These are phyloP conservation scores for Theobroma cacao DNA, from an alignment of 345 rosid species.

Conservation along the genomic window DNA sequence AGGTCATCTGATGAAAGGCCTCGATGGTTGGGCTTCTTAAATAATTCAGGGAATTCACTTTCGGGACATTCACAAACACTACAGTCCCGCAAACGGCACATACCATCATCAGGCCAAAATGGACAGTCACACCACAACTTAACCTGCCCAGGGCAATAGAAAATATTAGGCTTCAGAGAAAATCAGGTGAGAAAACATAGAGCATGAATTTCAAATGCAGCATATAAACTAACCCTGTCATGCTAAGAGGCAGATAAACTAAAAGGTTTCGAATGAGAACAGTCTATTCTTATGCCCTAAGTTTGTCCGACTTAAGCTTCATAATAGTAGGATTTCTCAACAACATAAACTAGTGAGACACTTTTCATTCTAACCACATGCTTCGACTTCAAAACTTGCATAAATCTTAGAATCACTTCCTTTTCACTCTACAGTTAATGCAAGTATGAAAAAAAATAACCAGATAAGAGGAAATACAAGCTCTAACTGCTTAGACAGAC, in stretches of 20 bases:
- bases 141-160: slow-evolving; percentile 41
- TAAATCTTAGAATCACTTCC: background rate
- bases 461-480: background rate
- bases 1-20: slow-evolving; percentile 63
- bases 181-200: background rate
- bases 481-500: background rate
- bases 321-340: background rate
- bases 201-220: background rate
- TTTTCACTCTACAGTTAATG: background rate
- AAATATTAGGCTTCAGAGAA: slow-evolving; percentile 7
- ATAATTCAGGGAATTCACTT: slow-evolving; percentile 77
- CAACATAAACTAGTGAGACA: background rate
- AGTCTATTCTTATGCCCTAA: background rate
- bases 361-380: background rate
- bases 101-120: slow-evolving; percentile 96
- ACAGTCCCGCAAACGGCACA: slow-evolving; percentile 93
- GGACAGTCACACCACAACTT: slow-evolving; percentile 98
- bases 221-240: background rate
- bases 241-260: background rate
- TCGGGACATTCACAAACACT: slow-evolving; percentile 98
- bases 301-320: background rate
- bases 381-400: background rate
- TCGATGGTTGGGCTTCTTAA: slow-evolving; percentile 49
- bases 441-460: background rate
- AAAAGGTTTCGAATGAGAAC: background rate